These are phyloP conservation scores for Amylostereum areolatum DNA, from an alignment of 1,284 basidiomycete species.

Conservation along the genomic window DNA sequence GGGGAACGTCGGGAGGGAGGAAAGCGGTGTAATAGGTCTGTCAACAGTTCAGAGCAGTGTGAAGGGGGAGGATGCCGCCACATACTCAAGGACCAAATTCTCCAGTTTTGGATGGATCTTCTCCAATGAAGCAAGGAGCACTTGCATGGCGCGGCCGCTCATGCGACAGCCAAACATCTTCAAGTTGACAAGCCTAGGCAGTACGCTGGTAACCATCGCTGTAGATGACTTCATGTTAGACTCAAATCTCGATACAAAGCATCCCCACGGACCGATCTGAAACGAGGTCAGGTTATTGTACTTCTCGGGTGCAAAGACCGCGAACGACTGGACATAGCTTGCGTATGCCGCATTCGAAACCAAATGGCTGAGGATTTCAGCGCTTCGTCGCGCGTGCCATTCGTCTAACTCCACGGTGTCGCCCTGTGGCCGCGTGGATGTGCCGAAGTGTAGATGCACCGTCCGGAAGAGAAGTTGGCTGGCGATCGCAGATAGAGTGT, in stretches of 20 bases:
- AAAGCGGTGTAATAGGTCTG: slow-evolving; percentile 8
- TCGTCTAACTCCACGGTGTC: slow-evolving; percentile 34
- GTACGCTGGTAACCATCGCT: slow-evolving; percentile 65
- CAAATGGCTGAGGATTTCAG: slow-evolving; percentile 63
- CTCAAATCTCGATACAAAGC: no score
- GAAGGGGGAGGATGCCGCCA: no score
- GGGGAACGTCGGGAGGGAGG: slow-evolving; percentile 43
- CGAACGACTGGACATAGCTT: slow-evolving; percentile 45
- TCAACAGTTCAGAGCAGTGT: no score
- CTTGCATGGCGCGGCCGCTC: slow-evolving; percentile 43
- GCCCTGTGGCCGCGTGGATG: no score
- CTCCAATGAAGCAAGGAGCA: slow-evolving; percentile 48
- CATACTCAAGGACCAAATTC: slow-evolving; percentile 44
- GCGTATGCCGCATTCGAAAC: slow-evolving; percentile 58
- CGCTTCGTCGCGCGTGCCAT: slow-evolving; percentile 57
- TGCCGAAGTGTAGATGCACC: slow-evolving; percentile 54
- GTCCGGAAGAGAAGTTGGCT: slow-evolving; percentile 60
- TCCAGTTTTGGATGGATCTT: slow-evolving; percentile 42
- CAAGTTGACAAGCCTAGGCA: slow-evolving; percentile 55
- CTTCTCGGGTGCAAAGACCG: slow-evolving; percentile 49
- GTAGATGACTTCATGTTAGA: no score
- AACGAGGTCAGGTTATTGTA: slow-evolving; percentile 51
- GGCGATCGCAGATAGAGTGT: slow-evolving; percentile 60
- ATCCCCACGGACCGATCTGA: slow-evolving; percentile 53
- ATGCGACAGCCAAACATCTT: slow-evolving; percentile 58